Conservation (phyloP, 1,139 yeast genomes). For the Diutina rugosa region DNA sequence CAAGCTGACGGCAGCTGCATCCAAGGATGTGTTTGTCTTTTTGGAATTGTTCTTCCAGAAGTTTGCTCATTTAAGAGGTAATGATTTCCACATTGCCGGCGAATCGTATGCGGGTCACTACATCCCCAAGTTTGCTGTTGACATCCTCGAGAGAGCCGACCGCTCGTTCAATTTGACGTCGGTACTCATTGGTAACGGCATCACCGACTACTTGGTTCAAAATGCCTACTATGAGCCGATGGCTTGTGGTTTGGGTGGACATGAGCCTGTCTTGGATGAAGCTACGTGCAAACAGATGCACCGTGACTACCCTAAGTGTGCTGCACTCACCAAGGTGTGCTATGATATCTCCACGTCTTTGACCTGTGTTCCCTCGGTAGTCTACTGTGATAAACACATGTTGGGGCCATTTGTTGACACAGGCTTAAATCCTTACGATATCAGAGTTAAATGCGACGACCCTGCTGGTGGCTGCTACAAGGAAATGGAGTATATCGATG, state of each 20-base stretch:
- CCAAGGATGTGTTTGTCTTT: slow-evolving; percentile 5
- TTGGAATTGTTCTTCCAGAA: slow-evolving; percentile 7
- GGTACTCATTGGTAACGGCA: slow-evolving; percentile 10
- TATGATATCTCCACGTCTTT: slow-evolving; percentile 4
- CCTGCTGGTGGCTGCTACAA: slow-evolving; percentile 39
- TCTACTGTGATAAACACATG: slow-evolving; percentile 5
- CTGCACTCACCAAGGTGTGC: slow-evolving; percentile 3
- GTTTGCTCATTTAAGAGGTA: slow-evolving; percentile 4
- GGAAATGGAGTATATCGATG: slow-evolving; percentile 39
- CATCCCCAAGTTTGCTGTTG: slow-evolving; percentile 6
- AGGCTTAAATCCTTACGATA: slow-evolving; percentile 59
- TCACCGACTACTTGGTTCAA: slow-evolving; percentile 6
- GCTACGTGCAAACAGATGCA: slow-evolving; percentile 5
- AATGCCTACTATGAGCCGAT: slow-evolving; percentile 5
- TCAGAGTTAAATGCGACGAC: slow-evolving; percentile 41
- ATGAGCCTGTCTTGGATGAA: slow-evolving; percentile 4
- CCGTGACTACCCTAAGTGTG: slow-evolving; percentile 5
- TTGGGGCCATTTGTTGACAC: slow-evolving; percentile 36
- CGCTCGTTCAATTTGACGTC: slow-evolving; percentile 10
- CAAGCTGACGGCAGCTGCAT: slow-evolving; percentile 6
- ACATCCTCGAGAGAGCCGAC: slow-evolving; percentile 5
- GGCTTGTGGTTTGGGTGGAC: slow-evolving; percentile 7
- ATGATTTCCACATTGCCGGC: slow-evolving; percentile 7
- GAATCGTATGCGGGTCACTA: slow-evolving; percentile 7
- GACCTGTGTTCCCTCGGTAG: slow-evolving; percentile 5